Percentiles rank a stretch among this genome's conserved stretches.
phyloP scores from a whole-genome alignment of 805 yeast genomes.

The Spathaspora gorwiae region DNA sequence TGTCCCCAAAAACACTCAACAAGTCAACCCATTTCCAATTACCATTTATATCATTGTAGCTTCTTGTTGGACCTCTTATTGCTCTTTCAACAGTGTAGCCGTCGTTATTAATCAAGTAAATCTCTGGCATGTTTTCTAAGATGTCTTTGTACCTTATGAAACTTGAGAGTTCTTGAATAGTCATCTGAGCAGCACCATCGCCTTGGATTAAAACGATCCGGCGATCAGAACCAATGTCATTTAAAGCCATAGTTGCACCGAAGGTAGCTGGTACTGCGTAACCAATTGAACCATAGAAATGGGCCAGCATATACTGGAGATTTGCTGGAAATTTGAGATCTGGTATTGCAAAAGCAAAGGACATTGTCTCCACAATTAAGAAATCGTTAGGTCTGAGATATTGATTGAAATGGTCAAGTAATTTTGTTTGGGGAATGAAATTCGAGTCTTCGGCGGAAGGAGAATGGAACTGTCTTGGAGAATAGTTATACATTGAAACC shows the following conservation, averaged over 20 bases:
- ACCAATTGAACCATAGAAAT: constrained; percentile 82
- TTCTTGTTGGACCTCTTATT: constrained; percentile 70
- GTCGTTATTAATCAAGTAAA: constrained; percentile 73
- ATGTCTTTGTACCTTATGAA: constrained; percentile 50
- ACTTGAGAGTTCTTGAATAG: constrained; percentile 76
- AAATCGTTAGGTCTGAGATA: constrained; percentile 59
- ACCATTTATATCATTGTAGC: constrained; percentile 78
- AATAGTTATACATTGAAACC: constrained; percentile 10
- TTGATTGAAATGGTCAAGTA: constrained; percentile 30
- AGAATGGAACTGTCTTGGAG: constrained; percentile 7
- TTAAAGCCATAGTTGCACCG: constrained; percentile 73
- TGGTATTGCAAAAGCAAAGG: constrained; percentile 72
- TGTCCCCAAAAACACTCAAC: constrained; percentile 60
- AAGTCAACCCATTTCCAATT: constrained; percentile 78
- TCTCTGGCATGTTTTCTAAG: constrained; percentile 45
- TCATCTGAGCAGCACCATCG: constrained; percentile 95
- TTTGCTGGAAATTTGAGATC: constrained; percentile 59
- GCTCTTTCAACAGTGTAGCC: constrained; percentile 91
- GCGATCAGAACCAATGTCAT: constrained; percentile 45
- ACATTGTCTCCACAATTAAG: constrained; percentile 78
- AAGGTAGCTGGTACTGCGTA: constrained; percentile 82
- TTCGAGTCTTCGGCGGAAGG: constrained; percentile 5
- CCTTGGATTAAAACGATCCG: constrained; percentile 77
- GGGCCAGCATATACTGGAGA: constrained; percentile 55
- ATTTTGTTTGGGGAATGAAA: constrained; percentile 25